Evolutionary conservation across 352 stramenopile species (phyloP).

Genomic region (Phytophthora sp.): DNA sequence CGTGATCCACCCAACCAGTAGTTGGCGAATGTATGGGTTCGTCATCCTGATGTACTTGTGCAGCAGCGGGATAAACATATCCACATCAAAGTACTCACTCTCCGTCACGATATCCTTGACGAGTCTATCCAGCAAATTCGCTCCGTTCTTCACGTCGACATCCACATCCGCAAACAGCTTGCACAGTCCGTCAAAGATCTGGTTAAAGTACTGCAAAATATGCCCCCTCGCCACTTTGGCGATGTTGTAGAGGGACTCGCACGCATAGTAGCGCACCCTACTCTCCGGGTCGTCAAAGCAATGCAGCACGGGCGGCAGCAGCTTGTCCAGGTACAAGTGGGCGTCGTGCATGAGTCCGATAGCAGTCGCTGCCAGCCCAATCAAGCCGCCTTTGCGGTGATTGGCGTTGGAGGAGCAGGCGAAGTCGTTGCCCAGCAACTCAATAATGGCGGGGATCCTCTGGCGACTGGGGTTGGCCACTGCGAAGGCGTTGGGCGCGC

Average conservation of each 20-base stretch:
- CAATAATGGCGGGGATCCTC: constrained; percentile 95
- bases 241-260: constrained; percentile 99
- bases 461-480: constrained; percentile 63
- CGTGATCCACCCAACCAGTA: constrained; percentile 99
- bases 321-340: constrained; percentile 90
- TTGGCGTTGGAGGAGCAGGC: constrained; percentile 98
- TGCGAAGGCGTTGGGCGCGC: neutral
- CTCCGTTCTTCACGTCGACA: constrained; percentile 99
- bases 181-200: constrained; percentile 98
- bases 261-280: constrained; percentile 98
- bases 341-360: constrained; percentile 97
- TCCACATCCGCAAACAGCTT: constrained; percentile 99
- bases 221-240: constrained; percentile 95
- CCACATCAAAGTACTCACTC: constrained; percentile 97
- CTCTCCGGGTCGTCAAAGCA: constrained; percentile 99
- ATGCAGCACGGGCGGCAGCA: constrained; percentile 98
- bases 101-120: constrained; percentile 99
- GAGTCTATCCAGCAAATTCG: constrained; percentile 89
- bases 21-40: constrained; percentile 99
- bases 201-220: constrained; percentile 99
- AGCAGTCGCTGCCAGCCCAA: constrained; percentile 97
- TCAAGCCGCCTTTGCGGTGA: constrained; percentile 98
- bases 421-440: constrained; percentile 98
- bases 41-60: constrained; percentile 99
- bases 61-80: constrained; percentile 98